Base-by-base conservation (phyloP, 1,284 basidiomycete species). In the Puccinia hordei region DNA sequence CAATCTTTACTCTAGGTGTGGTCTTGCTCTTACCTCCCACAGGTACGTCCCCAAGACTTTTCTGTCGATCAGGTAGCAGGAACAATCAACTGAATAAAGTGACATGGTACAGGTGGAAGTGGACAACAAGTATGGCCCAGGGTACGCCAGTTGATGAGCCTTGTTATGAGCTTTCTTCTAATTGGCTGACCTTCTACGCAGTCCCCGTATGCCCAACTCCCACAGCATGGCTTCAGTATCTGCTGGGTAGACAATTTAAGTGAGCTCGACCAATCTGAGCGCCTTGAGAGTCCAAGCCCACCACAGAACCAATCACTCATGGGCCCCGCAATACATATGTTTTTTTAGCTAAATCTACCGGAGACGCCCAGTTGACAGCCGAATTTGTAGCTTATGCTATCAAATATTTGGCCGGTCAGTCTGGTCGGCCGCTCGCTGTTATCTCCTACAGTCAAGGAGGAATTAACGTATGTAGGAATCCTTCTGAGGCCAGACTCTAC, bases 191-290 rank as follows among this genome's bases (percentile, higher is more conserved):
- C 6, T n/a, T 53, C 38, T 1, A 27, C 55, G 24, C 65, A 81
- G 81, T 84, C 83, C 63, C 83, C 83, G 27, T 85, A 84, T 81
- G 55, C 73, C 12, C 30, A 82, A 46, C 76, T 84, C 0, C 83
- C 83, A 10, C 30, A 38, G 27, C 74, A 65, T 41, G 84, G 83
- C 13, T 86, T 84, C 81, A 84, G 85, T 68, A 83, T 86, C 22
- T 84, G 84, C 73, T 86, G 83, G 81, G 82, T 86, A 71, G 83
- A 83, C 57, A 82, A 85, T 22, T 86, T 86, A 35, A 63, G 74
- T 66, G 44, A 61, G 74, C 55, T 41, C 44, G 17, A 3, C 24
- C 4, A 13, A 30, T 8, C 57, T 30, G 13, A 30, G 6, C 33
- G 10, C 6, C n/a, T 51, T 51, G 27, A 19, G 15, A 71, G 33